Percentiles rank a stretch among this genome's conserved stretches.
phyloP scores from a whole-genome alignment of 345 rosid genomes.

The Stellera chamaejasme region DNA sequence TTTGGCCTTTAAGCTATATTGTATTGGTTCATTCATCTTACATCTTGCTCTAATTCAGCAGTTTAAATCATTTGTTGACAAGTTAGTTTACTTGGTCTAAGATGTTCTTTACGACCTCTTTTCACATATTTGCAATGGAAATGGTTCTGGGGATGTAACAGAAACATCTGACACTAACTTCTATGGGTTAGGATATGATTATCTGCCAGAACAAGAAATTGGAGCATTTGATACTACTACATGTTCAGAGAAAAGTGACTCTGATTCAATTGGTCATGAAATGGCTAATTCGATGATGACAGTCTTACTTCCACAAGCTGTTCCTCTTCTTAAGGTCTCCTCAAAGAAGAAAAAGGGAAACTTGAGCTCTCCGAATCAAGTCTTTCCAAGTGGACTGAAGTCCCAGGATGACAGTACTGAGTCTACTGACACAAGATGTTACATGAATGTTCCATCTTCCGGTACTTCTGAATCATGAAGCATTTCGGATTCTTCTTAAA shows the following conservation, averaged over 20 bases:
- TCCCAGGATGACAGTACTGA: conserved; percentile 20
- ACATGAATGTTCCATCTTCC: conserved; percentile 21
- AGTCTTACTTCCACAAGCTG: conserved; percentile 82
- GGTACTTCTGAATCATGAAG: conserved; percentile 18
- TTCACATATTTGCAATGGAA: conserved; percentile 23
- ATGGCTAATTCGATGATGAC: conserved; percentile 69
- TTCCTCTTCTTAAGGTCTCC: conserved; percentile 58
- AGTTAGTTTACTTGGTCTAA: not conserved
- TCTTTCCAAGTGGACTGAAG: conserved; percentile 15
- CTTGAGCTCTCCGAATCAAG: conserved; percentile 11
- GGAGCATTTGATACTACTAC: conserved; percentile 27
- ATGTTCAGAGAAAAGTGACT: conserved; percentile 35
- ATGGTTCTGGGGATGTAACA: conserved; percentile 19
- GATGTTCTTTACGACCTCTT: conserved; percentile 5
- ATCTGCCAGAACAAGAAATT: conserved; percentile 34
- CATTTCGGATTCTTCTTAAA: not conserved
- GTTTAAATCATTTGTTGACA: not conserved
- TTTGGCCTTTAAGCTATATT: conserved; percentile 11
- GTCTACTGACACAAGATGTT: conserved; percentile 17
- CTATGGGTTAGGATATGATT: conserved; percentile 30
- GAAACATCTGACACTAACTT: conserved; percentile 16
- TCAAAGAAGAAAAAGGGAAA: conserved; percentile 35
- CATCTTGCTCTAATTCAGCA: conserved; percentile 1
- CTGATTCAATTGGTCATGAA: conserved; percentile 51
- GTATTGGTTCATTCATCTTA: not conserved